These are phyloP conservation scores for Kentomonas sorsogonicus DNA, from an alignment of 208 protist species.

Conservation along the genomic window DNA sequence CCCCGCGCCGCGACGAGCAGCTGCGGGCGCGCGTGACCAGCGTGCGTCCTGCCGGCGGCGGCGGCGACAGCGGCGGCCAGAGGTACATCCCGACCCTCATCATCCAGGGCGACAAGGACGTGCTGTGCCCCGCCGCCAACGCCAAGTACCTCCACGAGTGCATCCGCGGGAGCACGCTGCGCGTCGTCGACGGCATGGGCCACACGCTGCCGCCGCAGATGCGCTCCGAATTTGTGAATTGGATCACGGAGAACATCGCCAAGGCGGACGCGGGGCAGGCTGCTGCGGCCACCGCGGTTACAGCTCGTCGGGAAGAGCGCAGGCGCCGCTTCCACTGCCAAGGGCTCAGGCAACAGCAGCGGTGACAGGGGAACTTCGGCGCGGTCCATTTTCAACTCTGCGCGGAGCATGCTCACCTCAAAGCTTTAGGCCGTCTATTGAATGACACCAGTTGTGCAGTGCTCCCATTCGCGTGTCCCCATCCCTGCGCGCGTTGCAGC, in stretches of 20 bases:
- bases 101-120: conserved; percentile 59
- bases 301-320: too few relatives aligned
- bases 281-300: too few relatives aligned
- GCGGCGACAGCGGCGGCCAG: not conserved
- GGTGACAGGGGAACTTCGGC: too few relatives aligned
- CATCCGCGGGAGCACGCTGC: conserved; percentile 35
- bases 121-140: conserved; percentile 43
- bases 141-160: conserved; percentile 29
- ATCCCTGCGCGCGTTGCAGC: not conserved
- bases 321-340: too few relatives aligned
- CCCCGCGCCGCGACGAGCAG: conserved; percentile 18
- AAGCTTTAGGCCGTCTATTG: too few relatives aligned
- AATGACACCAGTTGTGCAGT: too few relatives aligned
- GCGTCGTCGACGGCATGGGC: conserved; percentile 47
- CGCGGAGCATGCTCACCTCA: too few relatives aligned
- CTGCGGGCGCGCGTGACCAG: conserved; percentile 27
- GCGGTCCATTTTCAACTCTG: too few relatives aligned
- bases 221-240: conserved; percentile 15
- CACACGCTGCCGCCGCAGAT: conserved; percentile 46
- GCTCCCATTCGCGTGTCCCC: not conserved
- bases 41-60: conserved; percentile 3
- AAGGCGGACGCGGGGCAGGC: conserved; percentile 14
- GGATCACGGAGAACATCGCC: conserved; percentile 24
- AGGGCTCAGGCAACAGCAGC: too few relatives aligned
- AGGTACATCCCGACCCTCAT: conserved; percentile 59